phyloP scores from a whole-genome alignment of 2,329 filamentous ascomycete genomes.

The Pleomassaria siparia region DNA sequence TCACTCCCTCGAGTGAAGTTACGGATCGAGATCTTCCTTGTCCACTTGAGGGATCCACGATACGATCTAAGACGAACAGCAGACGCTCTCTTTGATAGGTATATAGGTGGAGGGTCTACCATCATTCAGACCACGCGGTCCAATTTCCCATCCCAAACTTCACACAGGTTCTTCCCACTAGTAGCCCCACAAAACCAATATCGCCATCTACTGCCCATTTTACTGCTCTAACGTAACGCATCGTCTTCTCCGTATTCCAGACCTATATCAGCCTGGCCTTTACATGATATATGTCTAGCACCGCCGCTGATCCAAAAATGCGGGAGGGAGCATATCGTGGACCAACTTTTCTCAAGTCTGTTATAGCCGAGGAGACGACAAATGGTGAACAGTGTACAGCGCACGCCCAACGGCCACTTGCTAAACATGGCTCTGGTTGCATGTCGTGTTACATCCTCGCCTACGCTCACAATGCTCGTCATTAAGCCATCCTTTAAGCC shows the following conservation, averaged over 20 bases:
- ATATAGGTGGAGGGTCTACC: too few relatives aligned
- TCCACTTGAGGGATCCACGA: too few relatives aligned
- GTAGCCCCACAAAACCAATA: not conserved
- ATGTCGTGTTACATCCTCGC: not conserved
- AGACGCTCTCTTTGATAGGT: too few relatives aligned
- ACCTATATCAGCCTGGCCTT: not conserved
- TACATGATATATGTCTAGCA: not conserved
- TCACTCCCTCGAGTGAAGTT: too few relatives aligned
- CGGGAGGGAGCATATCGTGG: not conserved
- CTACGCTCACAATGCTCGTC: not conserved
- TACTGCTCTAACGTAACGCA: too few relatives aligned
- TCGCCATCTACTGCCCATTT: not conserved
- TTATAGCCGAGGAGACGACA: not conserved
- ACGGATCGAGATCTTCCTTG: too few relatives aligned
- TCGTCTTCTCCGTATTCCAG: conserved; percentile 1
- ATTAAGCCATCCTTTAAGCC: not conserved
- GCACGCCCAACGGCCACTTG: not conserved
- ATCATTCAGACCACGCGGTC: not conserved
- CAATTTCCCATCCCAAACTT: not conserved
- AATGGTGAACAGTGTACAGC: not conserved
- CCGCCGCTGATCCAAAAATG: not conserved
- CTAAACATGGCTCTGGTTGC: not conserved
- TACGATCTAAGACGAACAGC: too few relatives aligned
- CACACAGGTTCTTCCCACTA: not conserved
- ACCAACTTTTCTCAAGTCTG: not conserved